These are phyloP conservation scores for Arachnopeziza araneosa DNA, from an alignment of 2,329 filamentous ascomycete species.

Conservation along the genomic window DNA sequence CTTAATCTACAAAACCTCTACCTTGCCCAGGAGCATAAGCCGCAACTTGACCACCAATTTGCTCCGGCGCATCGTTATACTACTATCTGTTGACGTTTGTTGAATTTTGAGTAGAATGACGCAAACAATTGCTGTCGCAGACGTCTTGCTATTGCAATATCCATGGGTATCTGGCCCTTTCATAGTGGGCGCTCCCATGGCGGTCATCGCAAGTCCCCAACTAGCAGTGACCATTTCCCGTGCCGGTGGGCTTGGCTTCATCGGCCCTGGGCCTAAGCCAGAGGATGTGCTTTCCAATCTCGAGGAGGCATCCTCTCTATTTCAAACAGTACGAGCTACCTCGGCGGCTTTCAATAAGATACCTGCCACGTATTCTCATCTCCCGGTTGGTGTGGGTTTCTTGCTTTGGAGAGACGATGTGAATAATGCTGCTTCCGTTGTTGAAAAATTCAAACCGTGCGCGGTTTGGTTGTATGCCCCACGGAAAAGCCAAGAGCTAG, in stretches of 20 bases:
- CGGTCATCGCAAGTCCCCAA: slow-evolving; percentile 49
- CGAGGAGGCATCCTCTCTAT: slow-evolving; percentile 16
- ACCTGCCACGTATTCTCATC: slow-evolving; percentile 3
- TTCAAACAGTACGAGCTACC: slow-evolving; percentile 9
- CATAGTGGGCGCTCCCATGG: slow-evolving; percentile 63
- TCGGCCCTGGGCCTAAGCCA: slow-evolving; percentile 35
- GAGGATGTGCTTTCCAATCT: slow-evolving; percentile 20
- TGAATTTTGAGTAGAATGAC: not conserved
- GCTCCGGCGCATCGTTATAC: not conserved
- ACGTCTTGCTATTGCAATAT: slow-evolving; percentile 34
- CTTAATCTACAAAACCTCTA: not conserved
- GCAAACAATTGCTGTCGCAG: not conserved
- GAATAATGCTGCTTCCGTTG: not conserved
- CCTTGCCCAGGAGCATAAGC: not conserved
- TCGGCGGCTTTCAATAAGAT: slow-evolving; percentile 5
- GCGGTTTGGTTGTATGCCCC: slow-evolving; percentile 47
- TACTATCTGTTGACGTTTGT: not conserved
- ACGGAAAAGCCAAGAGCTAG: slow-evolving; percentile 12
- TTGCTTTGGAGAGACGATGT: not conserved
- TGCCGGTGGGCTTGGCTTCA: slow-evolving; percentile 46
- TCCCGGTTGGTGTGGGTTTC: slow-evolving; percentile 44
- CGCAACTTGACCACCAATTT: not conserved
- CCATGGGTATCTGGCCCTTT: slow-evolving; percentile 55
- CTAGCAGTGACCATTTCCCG: slow-evolving; percentile 56
- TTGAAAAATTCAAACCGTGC: slow-evolving; percentile 21